Percentiles rank a stretch among this genome's conserved stretches.
Conservation (phyloP, 805 yeast genomes). For the Starmerella powellii region DNA sequence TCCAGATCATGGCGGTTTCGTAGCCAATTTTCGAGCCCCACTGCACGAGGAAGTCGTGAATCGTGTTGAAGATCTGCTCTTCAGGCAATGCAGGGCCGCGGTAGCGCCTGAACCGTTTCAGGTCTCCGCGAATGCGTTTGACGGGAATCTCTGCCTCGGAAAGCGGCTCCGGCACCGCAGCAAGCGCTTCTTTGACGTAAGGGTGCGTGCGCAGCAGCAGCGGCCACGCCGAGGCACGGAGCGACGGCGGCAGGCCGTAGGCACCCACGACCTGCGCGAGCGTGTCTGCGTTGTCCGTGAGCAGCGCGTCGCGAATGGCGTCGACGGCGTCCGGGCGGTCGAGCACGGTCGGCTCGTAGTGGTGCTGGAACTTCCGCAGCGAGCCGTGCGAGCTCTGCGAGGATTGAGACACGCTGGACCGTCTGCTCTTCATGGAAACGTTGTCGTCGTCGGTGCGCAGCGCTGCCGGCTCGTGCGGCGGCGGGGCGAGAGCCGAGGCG, state of each 20-base stretch:
- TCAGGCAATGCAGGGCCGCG: background rate
- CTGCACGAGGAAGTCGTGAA: constrained; percentile 45
- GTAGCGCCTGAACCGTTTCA: constrained; percentile 17
- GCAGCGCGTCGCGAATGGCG: constrained; percentile 45
- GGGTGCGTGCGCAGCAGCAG: constrained; percentile 71
- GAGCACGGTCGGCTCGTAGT: constrained; percentile 34
- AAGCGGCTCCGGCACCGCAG: constrained; percentile 40
- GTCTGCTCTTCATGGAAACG: background rate
- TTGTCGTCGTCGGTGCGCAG: background rate
- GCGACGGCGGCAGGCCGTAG: constrained; percentile 71
- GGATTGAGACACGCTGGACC: constrained; percentile 5
- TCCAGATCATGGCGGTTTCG: constrained; percentile 76
- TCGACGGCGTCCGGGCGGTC: constrained; percentile 41
- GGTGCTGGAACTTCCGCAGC: constrained; percentile 25
- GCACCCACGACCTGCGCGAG: constrained; percentile 71
- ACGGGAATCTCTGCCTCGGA: constrained; percentile 21
- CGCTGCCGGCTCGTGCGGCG: background rate
- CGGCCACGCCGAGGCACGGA: constrained; percentile 78
- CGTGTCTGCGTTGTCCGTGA: constrained; percentile 54
- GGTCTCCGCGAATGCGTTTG: constrained; percentile 28
- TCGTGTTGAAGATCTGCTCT: constrained; percentile 2
- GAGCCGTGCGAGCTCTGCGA: constrained; percentile 1
- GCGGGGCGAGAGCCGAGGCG: too few relatives aligned
- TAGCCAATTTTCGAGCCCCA: constrained; percentile 73
- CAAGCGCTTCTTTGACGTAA: constrained; percentile 62